These are phyloP conservation scores for Quillaja saponaria DNA, from an alignment of 306 rosid species.

Conservation along the genomic window DNA sequence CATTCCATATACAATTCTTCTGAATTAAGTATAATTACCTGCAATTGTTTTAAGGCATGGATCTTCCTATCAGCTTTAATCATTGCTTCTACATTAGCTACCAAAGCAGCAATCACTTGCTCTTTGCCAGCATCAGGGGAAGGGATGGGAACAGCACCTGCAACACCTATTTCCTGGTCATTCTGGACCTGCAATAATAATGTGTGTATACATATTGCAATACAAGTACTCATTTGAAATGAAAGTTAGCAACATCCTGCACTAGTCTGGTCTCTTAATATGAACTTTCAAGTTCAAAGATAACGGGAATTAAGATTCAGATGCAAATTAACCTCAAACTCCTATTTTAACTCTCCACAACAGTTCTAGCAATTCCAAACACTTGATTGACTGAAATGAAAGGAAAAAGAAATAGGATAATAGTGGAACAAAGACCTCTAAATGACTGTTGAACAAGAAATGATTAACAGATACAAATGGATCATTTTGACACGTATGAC, in stretches of 20 bases:
- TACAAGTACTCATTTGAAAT: constrained; percentile 10
- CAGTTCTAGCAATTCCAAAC: no score
- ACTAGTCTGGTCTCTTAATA: constrained; percentile 1
- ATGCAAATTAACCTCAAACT: no score
- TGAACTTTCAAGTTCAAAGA: no score
- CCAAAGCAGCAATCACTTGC: constrained; percentile 75
- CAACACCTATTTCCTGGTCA: constrained; percentile 74
- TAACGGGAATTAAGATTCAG: no score
- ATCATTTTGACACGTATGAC: no score
- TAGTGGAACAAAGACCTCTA: no score
- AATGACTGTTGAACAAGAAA: no score
- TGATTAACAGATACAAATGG: no score
- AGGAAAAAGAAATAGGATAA: no score
- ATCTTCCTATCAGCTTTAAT: constrained; percentile 94
- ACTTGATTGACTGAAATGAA: no score
- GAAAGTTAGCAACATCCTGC: constrained; percentile 3
- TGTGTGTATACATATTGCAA: neutral
- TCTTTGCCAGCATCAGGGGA: constrained; percentile 73
- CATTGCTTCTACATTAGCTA: constrained; percentile 83
- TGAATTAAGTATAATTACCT: constrained; percentile 48
- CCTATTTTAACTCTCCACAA: no score
- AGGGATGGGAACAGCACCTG: constrained; percentile 82
- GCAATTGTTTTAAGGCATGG: constrained; percentile 91
- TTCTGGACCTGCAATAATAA: constrained; percentile 63
- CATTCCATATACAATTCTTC: constrained; percentile 11